Base-by-base conservation (phyloP, 352 stramenopile species). In the Thalassiosira allenii region DNA sequence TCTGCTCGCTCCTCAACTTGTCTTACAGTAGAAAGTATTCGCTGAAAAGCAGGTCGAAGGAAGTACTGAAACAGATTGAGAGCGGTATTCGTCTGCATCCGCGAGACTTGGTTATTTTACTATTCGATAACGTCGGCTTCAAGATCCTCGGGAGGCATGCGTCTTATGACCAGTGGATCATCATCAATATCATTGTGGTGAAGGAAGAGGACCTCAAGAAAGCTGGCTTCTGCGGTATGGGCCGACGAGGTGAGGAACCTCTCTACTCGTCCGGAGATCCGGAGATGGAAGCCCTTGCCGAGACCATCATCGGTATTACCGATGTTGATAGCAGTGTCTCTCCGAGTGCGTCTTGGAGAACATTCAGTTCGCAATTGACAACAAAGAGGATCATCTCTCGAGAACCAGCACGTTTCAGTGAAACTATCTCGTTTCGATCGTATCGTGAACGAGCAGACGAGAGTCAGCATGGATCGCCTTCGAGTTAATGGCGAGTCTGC, bases 141-240 rank as follows among this genome's bases (percentile, higher is more conserved):
- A 72, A 62, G 22, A 23, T 47, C 22, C 27, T 72, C n/a, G 63
- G 44, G 2, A 9, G 17, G 29, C 41, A 62, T 4, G 63, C 62
- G 20, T 56, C 37, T 8, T 72, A 72, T 43, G 43, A 72, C 43
- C 63, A 72, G 27, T 72, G 43, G 41, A 61, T 57, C 4, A n/a
- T 62, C 30, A 47, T 61, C n/a, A 62, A 62, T 58, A 30, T 62
- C 12, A 9, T 61, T 22, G 27, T 72, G 30, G 8, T 61, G 14
- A 53, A 23, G 6, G 63, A 72, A 23, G 11, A 61, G 11, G 29
- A 58, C 17, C 23, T 72, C 6, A 61, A 33, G 29, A 40, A 1
- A 11, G 63, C 27, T 49, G 62, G 63, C 40, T 62, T 72, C 44
- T 72, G 59, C 27, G 23, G 32, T 23, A 34, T 72, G 63, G 63